These are phyloP conservation scores for Penicillium sp. DNA, from an alignment of 2,329 filamentous ascomycete genomes.

Conservation along the genomic window DNA sequence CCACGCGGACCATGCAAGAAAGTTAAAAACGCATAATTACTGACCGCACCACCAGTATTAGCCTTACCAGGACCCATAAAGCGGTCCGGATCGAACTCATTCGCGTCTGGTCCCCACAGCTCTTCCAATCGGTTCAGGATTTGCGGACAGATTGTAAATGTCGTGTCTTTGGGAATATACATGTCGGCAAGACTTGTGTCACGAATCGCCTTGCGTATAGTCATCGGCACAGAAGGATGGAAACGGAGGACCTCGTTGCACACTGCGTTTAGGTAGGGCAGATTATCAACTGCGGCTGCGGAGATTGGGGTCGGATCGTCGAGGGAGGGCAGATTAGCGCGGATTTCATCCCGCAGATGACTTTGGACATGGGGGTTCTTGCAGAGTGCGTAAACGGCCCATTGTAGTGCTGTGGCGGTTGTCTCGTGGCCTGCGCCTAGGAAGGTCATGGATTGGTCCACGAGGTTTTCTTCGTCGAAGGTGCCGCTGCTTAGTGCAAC, in stretches of 20 bases:
- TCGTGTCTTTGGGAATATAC: slow-evolving; percentile 67
- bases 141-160: slow-evolving; percentile 61
- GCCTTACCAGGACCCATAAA: slow-evolving; percentile 57
- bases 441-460: slow-evolving; percentile 89
- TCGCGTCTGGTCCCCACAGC: slow-evolving; percentile 75
- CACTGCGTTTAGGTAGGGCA: slow-evolving; percentile 78
- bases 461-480: slow-evolving; percentile 75
- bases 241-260: slow-evolving; percentile 74
- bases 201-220: slow-evolving; percentile 61
- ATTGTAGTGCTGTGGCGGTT: slow-evolving; percentile 71
- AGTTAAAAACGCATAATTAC: slow-evolving; percentile 74
- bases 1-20: slow-evolving; percentile 83
- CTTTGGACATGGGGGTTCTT: slow-evolving; percentile 63
- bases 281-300: slow-evolving; percentile 59
- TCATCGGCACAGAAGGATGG: slow-evolving; percentile 68
- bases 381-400: slow-evolving; percentile 69
- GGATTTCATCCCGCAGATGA: slow-evolving; percentile 66
- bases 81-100: slow-evolving; percentile 73
- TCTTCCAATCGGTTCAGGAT: slow-evolving; percentile 67
- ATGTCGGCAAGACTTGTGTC: slow-evolving; percentile 66
- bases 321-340: slow-evolving; percentile 55
- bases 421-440: slow-evolving; percentile 80
- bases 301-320: slow-evolving; percentile 59
- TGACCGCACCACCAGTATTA: slow-evolving; percentile 68
- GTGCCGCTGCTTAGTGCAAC: slow-evolving; percentile 73